Evolutionary conservation across 345 rosid genomes (phyloP), one percentile per base, ranked within the genome.

Genomic region (Hibiscus tridactylites): DNA sequence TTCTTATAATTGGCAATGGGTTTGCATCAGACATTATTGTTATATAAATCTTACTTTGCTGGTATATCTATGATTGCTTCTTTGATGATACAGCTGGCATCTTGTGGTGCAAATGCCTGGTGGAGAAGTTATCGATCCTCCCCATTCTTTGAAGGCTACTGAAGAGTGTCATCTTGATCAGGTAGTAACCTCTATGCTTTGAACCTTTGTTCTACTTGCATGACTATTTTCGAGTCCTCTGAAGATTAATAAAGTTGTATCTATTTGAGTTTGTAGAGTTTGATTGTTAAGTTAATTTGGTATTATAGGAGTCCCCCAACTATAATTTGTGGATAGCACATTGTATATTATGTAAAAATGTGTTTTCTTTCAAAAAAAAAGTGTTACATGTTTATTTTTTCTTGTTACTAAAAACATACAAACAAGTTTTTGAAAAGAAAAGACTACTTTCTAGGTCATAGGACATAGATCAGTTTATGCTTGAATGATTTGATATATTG

Each of bases 91-190:
- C 86, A 96, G 98, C 73, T 96, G 99, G 99, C 85, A 85, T 58
- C 71, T 85, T 81, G 16, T 81, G 59, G 73, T 96, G 77, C 87
- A 91, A 71, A 85, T 89, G 85, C 96, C 98, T 29, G 70, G 74
- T 57, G 94, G 87, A 64, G 84, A 85, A 75, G 85, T 80, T 71
- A 86, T 78, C 58, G 81, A 88, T 77, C 88, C 87, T 53, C 98
- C 99, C 63, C 79, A 92, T 86, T 89, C 96, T 65, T 72, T 96
- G 77, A 90, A 83, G 78, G 29, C 76, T n/a, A 83, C 87, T 6
- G 91, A 87, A 75, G 90, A 88, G 35, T 76, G 85, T 79, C 54
- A 77, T 76, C 83, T 89, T 74, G 91, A 86, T 72, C 83, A 88
- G 96, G 97, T 88, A 47, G 57, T 42, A 59, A 59, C 73, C 65